phyloP scores from a whole-genome alignment of 306 rosid species.

The Mimosa bimucronata region DNA sequence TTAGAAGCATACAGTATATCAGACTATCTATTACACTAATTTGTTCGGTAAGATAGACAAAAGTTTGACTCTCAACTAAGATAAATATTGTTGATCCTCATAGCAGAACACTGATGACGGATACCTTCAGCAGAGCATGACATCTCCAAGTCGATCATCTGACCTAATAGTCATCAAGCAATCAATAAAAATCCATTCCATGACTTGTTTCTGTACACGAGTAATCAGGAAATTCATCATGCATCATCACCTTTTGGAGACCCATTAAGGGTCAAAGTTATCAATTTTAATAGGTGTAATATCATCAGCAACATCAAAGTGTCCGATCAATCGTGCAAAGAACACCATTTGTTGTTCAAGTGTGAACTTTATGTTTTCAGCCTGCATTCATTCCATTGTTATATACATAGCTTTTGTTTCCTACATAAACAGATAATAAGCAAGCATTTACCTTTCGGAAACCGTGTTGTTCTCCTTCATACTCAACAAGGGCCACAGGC shows the following conservation, averaged over 20 bases:
- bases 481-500: slow-evolving; percentile 93
- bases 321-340: slow-evolving; percentile 86
- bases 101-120: background rate
- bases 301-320: slow-evolving; percentile 80
- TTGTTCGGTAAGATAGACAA: background rate
- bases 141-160: background rate
- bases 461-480: slow-evolving; percentile 98
- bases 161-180: background rate
- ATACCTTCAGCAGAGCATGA: background rate
- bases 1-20: background rate
- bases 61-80: background rate
- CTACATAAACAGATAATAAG: background rate
- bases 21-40: background rate
- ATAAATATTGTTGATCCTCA: background rate
- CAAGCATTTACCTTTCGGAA: slow-evolving; percentile 73
- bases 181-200: background rate
- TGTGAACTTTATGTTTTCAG: slow-evolving; percentile 90
- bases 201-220: no score
- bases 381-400: slow-evolving; percentile 56
- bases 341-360: slow-evolving; percentile 97
- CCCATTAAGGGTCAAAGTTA: background rate
- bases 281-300: slow-evolving; percentile 83
- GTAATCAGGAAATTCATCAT: background rate
- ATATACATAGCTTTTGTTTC: slow-evolving; percentile 24
- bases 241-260: background rate